Evolutionary conservation across 2,329 filamentous ascomycete species (phyloP).

Genomic region (Gaeumannomyces sp.): DNA sequence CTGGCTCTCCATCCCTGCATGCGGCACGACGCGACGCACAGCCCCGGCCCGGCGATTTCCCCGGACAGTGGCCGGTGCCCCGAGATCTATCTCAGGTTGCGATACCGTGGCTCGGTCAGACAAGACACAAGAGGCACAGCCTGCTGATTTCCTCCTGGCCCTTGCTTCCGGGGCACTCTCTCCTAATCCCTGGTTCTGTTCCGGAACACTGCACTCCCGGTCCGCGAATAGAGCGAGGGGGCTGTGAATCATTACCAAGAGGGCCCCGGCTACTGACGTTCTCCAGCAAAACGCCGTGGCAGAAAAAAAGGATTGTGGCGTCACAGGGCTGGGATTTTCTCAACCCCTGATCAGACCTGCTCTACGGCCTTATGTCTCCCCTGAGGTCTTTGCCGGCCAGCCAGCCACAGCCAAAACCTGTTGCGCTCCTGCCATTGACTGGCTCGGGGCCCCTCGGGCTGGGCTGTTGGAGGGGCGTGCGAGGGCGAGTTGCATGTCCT

Average conservation of each 20-base stretch:
- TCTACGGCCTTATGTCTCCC: not conserved
- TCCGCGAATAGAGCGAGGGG: constrained; percentile 2
- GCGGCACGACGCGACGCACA: too few relatives aligned
- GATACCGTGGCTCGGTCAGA: not conserved
- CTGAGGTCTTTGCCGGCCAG: too few relatives aligned
- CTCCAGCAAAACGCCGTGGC: too few relatives aligned
- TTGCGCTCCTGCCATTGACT: not conserved
- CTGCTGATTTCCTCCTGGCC: not conserved
- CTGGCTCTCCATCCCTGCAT: not conserved
- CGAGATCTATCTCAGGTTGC: not conserved
- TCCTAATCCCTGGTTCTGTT: not conserved
- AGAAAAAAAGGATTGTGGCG: not conserved
- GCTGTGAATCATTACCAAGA: not conserved
- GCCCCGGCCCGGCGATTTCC: not conserved
- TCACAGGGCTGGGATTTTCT: not conserved
- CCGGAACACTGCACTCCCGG: constrained; percentile 5
- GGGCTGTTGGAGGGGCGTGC: not conserved
- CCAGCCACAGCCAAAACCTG: too few relatives aligned
- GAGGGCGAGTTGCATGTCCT: not conserved
- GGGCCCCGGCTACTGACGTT: too few relatives aligned
- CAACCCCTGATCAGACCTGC: not conserved
- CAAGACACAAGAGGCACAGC: not conserved
- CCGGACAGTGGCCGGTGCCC: not conserved
- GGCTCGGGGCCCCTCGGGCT: not conserved
- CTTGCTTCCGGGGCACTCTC: not conserved